These are phyloP conservation scores for Aspergillus brunneoviolaceus DNA, from an alignment of 2,329 filamentous ascomycete species.

Conservation along the genomic window DNA sequence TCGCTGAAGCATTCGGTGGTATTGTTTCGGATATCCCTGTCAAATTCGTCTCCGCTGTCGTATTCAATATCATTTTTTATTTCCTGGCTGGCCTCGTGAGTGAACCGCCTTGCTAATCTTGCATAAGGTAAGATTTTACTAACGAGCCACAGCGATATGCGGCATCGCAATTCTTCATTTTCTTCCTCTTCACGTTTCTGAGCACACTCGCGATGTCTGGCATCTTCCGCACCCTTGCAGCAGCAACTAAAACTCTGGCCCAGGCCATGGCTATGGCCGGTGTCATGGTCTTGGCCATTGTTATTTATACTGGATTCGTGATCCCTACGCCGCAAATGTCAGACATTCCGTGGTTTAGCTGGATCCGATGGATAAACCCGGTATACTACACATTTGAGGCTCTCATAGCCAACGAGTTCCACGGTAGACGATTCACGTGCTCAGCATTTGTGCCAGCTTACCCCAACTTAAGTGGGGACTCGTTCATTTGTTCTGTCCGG, in stretches of 20 bases:
- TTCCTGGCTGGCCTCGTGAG: conserved; percentile 74
- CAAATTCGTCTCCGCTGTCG: conserved; percentile 69
- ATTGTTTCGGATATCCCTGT: conserved; percentile 86
- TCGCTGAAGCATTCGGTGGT: conserved; percentile 78
- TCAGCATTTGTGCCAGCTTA: conserved; percentile 49
- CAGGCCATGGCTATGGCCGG: conserved; percentile 61
- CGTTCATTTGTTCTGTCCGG: conserved; percentile 55
- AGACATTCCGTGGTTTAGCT: conserved; percentile 60
- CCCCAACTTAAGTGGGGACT: conserved; percentile 44
- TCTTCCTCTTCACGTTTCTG: conserved; percentile 61
- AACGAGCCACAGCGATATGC: conserved; percentile 32
- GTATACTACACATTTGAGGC: conserved; percentile 66
- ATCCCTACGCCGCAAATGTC: conserved; percentile 58
- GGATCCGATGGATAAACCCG: conserved; percentile 67
- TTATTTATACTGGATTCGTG: conserved; percentile 68
- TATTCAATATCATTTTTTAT: conserved; percentile 80
- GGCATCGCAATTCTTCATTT: conserved; percentile 59
- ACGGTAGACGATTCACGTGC: conserved; percentile 58
- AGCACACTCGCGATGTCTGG: conserved; percentile 59
- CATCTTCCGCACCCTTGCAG: conserved; percentile 60
- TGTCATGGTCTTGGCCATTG: conserved; percentile 54
- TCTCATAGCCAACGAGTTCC: conserved; percentile 59
- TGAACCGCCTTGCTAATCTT: neutral
- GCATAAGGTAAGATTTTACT: conserved; percentile 2
- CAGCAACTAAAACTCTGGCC: conserved; percentile 60